Base-by-base conservation (phyloP, 2,329 filamentous ascomycete species). In the Hypoxylon sp. region DNA sequence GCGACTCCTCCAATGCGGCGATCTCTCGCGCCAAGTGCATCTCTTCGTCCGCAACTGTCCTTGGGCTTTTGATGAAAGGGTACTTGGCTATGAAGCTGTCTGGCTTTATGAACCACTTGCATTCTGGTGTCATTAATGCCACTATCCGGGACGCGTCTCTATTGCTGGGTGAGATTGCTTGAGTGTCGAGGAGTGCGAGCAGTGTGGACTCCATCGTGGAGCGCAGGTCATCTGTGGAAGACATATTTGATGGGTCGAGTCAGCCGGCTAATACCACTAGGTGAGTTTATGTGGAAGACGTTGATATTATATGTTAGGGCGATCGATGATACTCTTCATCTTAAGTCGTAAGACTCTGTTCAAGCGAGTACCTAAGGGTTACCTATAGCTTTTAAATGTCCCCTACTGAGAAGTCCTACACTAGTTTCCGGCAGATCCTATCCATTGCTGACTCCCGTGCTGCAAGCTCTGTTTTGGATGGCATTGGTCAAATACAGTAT, bases 131-230 rank as follows among this genome's bases (percentile, higher is more conserved):
- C 9, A 54, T 13, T 17, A 31, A 33, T 3, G 47, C 29, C 14
- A 37, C 56, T 3, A 57, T 55, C n/a, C 31, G 13, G 17, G 59
- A 55, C 17, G 58, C 31, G 19, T 63, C 54, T 17, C 35, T n/a
- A 6, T 63, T 48, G 24, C 11, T 13, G 6, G 57, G 22, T 5
- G 59, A 42, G 29, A 53, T 8, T 24, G 29, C n/a, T 31, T 63
- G 56, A 26, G 35, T 22, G 1, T 50, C n/a, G 33, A 67, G 53
- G 29, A 63, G 55, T 3, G 29, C 29, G n/a, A 29, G 14, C 17
- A 67, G n/a, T 17, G 64, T 63, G 3, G 57, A 37, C 37, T 63
- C 58, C 42, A 67, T 67, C 14, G 37, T 48, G 37, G 59, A 29
- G 24, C 53, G 64, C 24, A 59, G 42, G 5, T 67, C 17, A 10